These are phyloP conservation scores for Geranium brycei DNA, from an alignment of 345 rosid species.

Conservation along the genomic window DNA sequence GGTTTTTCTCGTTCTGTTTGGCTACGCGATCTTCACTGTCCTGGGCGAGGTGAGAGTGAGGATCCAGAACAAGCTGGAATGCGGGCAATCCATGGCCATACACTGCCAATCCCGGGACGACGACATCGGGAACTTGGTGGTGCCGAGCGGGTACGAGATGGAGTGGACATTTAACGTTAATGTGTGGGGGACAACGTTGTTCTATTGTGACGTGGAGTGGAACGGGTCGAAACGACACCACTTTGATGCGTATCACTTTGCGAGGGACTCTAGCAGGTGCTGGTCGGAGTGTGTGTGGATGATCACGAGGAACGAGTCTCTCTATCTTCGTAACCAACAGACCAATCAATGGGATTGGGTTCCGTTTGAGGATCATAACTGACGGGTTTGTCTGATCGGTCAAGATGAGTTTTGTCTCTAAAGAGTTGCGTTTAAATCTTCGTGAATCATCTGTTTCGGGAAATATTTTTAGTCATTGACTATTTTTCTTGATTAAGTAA, in stretches of 20 bases:
- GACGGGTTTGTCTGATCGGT: no score
- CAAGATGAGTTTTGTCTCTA: no score
- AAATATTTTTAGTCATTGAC: no score
- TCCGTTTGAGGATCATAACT: slow-evolving; percentile 6
- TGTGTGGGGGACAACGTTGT: slow-evolving; percentile 15
- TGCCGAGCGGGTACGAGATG: not conserved
- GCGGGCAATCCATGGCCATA: slow-evolving; percentile 1
- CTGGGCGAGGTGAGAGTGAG: slow-evolving; percentile 3
- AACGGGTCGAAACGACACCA: slow-evolving; percentile 5
- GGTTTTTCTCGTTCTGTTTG: not conserved
- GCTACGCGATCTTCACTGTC: not conserved
- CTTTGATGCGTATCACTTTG: slow-evolving; percentile 9
- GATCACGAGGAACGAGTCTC: not conserved
- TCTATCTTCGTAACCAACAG: not conserved
- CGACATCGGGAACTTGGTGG: slow-evolving; percentile 3
- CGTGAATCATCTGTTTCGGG: no score
- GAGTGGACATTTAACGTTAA: slow-evolving; percentile 10
- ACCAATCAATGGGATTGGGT: slow-evolving; percentile 4
- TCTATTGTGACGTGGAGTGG: slow-evolving; percentile 11
- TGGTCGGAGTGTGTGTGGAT: slow-evolving; percentile 3
- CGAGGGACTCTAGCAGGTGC: slow-evolving; percentile 7
- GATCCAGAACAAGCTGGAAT: slow-evolving; percentile 8
- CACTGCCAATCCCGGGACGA: slow-evolving; percentile 12
- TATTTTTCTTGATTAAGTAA: no score
- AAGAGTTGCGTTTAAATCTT: no score